A percentile compares a stretch with the other conserved stretches of the same genome.
These are phyloP conservation scores for Fusarium marasasianum DNA, from an alignment of 2,329 filamentous ascomycete species.

Conservation along the genomic window DNA sequence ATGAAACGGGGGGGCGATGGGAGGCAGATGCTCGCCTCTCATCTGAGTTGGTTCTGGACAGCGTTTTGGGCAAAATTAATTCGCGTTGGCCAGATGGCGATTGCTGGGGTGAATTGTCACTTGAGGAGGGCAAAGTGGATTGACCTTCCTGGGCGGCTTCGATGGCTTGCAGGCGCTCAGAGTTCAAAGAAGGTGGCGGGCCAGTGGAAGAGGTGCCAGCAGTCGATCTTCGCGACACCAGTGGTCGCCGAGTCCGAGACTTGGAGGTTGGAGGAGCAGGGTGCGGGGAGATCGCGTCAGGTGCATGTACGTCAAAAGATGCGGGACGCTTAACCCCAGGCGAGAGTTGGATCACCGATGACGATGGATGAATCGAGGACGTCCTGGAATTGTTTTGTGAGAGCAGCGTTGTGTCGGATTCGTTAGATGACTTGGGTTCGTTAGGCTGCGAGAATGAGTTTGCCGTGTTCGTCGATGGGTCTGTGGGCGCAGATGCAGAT, in stretches of 20 bases:
- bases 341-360: constrained; percentile 36
- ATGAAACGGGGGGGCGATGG: constrained; percentile 60
- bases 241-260: constrained; percentile 51
- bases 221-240: constrained; percentile 51
- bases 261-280: constrained; percentile 42
- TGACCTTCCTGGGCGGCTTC: constrained; percentile 41
- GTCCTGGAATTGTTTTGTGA: constrained; percentile 47
- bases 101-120: constrained; percentile 35
- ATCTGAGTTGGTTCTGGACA: constrained; percentile 54
- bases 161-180: constrained; percentile 47
- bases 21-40: constrained; percentile 55
- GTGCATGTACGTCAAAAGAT: constrained; percentile 39
- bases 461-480: constrained; percentile 19
- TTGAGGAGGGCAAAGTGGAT: constrained; percentile 27
- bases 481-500: constrained; percentile 26
- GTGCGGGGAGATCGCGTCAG: constrained; percentile 40
- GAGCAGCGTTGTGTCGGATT: constrained; percentile 30
- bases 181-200: constrained; percentile 46
- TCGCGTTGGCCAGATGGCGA: constrained; percentile 56
- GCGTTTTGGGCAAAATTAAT: constrained; percentile 56
- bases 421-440: constrained; percentile 18
- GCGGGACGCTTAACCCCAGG: constrained; percentile 39
- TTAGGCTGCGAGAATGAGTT: constrained; percentile 10
- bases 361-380: constrained; percentile 47
- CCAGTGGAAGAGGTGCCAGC: constrained; percentile 46